A percentile compares a stretch with the other conserved stretches of the same genome.
phyloP scores from a whole-genome alignment of 306 rosid genomes.

The Alnus glutinosa region DNA sequence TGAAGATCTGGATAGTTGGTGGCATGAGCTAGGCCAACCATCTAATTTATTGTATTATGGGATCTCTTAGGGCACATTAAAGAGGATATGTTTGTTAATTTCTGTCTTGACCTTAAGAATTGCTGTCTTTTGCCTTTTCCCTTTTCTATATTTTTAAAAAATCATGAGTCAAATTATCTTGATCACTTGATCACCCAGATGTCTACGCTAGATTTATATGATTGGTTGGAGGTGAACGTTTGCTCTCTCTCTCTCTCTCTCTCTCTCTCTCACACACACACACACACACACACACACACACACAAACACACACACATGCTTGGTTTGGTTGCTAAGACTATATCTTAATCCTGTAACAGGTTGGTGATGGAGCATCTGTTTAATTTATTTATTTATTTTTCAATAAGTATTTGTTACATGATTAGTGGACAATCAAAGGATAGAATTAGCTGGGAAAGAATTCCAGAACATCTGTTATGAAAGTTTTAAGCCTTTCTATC shows the following conservation, averaged over 20 bases:
- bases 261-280: neutral
- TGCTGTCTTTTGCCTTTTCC: neutral
- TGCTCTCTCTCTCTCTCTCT: neutral
- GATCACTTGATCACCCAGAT: neutral
- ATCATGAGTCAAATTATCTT: slow-evolving; percentile 1
- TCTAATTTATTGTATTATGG: neutral
- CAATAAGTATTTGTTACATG: neutral
- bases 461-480: neutral
- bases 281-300: neutral
- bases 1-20: neutral
- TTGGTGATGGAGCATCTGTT: neutral
- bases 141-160: neutral
- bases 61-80: neutral
- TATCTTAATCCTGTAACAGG: neutral
- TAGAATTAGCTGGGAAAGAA: slow-evolving; percentile 1
- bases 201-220: neutral
- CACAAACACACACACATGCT: neutral
- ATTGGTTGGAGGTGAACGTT: neutral
- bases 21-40: neutral
- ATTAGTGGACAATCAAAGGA: neutral
- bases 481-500: neutral
- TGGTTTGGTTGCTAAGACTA: neutral
- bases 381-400: neutral
- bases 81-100: neutral
- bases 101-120: neutral